Evolutionary conservation across 495 filamentous ascomycete species (phyloP), one percentile per base, ranked within the genome.

Genomic region (Lasiosphaeria ovina): DNA sequence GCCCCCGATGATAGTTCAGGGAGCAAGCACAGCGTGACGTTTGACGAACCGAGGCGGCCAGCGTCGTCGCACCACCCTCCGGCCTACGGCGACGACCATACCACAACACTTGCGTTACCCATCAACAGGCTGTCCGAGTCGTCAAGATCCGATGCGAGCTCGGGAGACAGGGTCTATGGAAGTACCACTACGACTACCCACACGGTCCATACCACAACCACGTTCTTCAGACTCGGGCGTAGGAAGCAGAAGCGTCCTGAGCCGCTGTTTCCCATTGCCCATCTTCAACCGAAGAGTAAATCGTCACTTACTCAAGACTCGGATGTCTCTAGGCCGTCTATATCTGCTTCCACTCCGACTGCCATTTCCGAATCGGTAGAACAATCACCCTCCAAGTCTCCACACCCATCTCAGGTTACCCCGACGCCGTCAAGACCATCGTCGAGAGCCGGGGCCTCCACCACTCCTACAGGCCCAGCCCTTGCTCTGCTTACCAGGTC

Each of bases 91-190:
- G 88, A 89, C 59, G 89, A 92, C 55, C 81, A 82, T 4, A 80
- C 79, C 70, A 82, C 89, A 48, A 74, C 86, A 42, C 66, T 96
- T 51, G 83, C 88, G 4, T 80, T 90, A 12, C 85, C 87, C 3
- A 79, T 88, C 49, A 82, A 85, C 54, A 81, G 94, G 45, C 79
- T 91, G 32, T 97, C 94, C 4, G 94, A 97, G 61, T 97, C 94
- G 0, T 96, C 92, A 31, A 86, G 91, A 55, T 97, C 93, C 17
- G 92, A 97, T 69, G 87, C 85, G 34, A 95, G 92, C 72, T 86
- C 87, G 10, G 86, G 82, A n/a, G 92, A 96, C 36, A 88, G 85
- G 47, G 78, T 84, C 5, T 85, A 81, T 65, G 81, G 82, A 48
- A 84, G 83, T 42, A 86, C 83, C 4, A 85, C 84, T 7, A 89